phyloP scores from a whole-genome alignment of 345 rosid genomes.

The Syzygium aqueum region DNA sequence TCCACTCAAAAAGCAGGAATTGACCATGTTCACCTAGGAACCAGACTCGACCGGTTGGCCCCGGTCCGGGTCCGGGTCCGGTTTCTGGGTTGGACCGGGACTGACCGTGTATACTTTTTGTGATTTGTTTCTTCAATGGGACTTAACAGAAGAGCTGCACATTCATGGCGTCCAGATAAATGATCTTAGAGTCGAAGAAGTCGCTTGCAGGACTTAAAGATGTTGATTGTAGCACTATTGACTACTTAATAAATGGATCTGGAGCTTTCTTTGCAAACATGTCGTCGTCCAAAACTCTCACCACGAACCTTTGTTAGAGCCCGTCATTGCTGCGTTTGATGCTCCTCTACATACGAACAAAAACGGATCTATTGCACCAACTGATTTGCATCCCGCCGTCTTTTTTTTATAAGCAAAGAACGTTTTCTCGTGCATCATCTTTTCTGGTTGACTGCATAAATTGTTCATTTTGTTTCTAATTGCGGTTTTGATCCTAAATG shows the following conservation, averaged over 20 bases:
- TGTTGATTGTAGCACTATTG: constrained; percentile 46
- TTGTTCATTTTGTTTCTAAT: not conserved
- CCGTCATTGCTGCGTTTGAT: constrained; percentile 78
- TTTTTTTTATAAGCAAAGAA: not conserved
- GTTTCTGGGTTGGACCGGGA: not conserved
- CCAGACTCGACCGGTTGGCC: no score
- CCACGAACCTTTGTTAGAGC: constrained; percentile 51
- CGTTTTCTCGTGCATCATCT: not conserved
- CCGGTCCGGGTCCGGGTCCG: fast-evolving
- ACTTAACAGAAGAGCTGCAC: not conserved
- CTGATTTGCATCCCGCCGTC: not conserved
- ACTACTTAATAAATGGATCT: constrained; percentile 64
- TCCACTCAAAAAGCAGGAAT: not conserved
- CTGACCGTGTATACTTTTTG: not conserved
- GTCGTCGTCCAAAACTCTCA: constrained; percentile 94
- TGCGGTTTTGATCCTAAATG: not conserved
- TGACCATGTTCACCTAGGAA: not conserved
- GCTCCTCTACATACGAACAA: not conserved
- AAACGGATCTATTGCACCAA: not conserved
- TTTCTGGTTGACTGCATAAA: not conserved
- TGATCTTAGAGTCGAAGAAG: not conserved
- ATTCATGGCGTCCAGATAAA: not conserved
- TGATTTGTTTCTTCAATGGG: not conserved
- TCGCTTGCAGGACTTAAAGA: not conserved
- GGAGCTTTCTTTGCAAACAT: constrained; percentile 86